Evolutionary conservation across 805 yeast species (phyloP).

Genomic region (Zygosaccharomyces pseudorouxii): DNA sequence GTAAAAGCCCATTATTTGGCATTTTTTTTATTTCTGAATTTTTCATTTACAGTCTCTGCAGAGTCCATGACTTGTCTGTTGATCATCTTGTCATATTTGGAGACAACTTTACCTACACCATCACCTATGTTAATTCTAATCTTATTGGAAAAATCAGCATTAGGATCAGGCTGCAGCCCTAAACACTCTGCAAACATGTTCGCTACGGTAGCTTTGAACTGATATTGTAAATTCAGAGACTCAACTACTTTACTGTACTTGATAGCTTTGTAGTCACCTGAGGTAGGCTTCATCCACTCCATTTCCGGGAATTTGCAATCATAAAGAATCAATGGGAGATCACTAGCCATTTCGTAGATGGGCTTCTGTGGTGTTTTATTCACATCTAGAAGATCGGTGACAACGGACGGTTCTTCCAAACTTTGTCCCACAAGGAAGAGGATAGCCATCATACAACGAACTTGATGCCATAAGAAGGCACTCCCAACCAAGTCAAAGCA

Average conservation of each 20-base stretch:
- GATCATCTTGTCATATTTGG: constrained; percentile 52
- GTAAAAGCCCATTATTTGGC: constrained; percentile 4
- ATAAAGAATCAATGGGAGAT: constrained; percentile 77
- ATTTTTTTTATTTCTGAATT: constrained; percentile 47
- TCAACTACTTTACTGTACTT: constrained; percentile 43
- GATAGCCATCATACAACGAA: constrained; percentile 88
- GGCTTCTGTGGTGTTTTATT: constrained; percentile 63
- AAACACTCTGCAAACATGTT: constrained; percentile 43
- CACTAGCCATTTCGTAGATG: constrained; percentile 82
- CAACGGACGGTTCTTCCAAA: constrained; percentile 55
- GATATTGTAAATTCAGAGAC: constrained; percentile 52
- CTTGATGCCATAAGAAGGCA: constrained; percentile 98
- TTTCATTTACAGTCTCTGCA: constrained; percentile 64
- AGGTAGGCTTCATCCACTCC: constrained; percentile 49
- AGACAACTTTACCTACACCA: constrained; percentile 62
- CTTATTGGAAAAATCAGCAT: constrained; percentile 24
- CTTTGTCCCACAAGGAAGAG: constrained; percentile 76
- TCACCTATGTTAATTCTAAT: constrained; percentile 61
- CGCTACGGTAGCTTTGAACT: constrained; percentile 52
- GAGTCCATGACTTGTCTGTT: constrained; percentile 57
- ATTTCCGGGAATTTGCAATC: constrained; percentile 74
- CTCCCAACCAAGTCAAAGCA: constrained; percentile 77
- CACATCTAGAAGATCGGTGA: constrained; percentile 56
- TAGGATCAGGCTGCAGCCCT: constrained; percentile 9
- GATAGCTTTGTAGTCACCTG: constrained; percentile 37